Base-by-base conservation (phyloP, 2,329 filamentous ascomycete genomes). In the Xylaria sp. region DNA sequence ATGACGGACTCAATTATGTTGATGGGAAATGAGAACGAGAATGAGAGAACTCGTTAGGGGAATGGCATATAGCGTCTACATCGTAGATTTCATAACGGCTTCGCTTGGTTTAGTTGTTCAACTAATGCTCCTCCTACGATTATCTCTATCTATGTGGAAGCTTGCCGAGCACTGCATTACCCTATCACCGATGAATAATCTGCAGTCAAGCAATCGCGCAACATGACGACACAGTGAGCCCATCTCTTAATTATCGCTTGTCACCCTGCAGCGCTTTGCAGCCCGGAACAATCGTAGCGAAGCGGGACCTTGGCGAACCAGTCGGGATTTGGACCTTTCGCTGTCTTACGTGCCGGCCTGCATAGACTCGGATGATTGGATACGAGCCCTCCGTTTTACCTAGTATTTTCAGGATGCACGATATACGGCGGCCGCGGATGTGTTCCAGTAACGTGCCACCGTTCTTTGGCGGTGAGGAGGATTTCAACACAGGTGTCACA, bases 311-410 rank as follows among this genome's bases (percentile, higher is more conserved):
- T 37, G 12, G 41, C 28, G 52, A 59, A 37, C 66, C 63, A 62
- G 51, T 64, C 69, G 66, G 66, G 44, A 50, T 63, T 44, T 57
- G 59, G 25, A 18, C 34, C 28, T 41, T 62, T 61, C 7, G 18
- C 20, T 63, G 69, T 70, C 69, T 69, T 66, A 69, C 41, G 5
- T 32, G 44, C 69, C 44, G 56, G 44, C 34, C 28, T 62, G 61
- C 65, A 70, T 64, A 25, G 51, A 20, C 5, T 50, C 9, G 13
- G 12, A 23, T 60, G 54, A 59, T 59, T 55, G 65, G 68, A 63
- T 59, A 48, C 48, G 67, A 41, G 50, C 32, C 34, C 4, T 55
- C 13, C 46, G 25, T 44, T 58, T 10, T 37, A 37, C 34, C 34
- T 37, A 6, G 5, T 28, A 9, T 37, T 37, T 52, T 46, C 12